phyloP scores from a whole-genome alignment of 2,329 filamentous ascomycete species.

The Aspergillus pseudoglaucus region DNA sequence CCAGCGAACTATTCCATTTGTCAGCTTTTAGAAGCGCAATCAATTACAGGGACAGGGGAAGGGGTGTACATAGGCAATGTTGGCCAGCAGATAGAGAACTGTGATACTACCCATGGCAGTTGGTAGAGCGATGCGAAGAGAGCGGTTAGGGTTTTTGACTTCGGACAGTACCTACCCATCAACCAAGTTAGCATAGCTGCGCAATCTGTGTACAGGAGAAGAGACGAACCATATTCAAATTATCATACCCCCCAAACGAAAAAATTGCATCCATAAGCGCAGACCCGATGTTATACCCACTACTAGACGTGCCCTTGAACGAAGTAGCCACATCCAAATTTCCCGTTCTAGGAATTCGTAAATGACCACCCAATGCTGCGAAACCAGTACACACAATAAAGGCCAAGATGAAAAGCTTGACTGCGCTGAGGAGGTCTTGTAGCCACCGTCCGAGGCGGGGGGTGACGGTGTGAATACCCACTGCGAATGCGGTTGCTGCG shows the following conservation, averaged over 20 bases:
- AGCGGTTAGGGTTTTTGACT: constrained; percentile 49
- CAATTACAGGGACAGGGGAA: background rate
- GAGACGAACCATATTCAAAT: constrained; percentile 10
- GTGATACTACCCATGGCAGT: constrained; percentile 46
- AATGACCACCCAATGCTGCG: constrained; percentile 31
- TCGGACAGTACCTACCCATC: constrained; percentile 42
- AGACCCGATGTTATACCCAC: constrained; percentile 16
- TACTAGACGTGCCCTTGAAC: constrained; percentile 13
- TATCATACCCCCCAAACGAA: constrained; percentile 42
- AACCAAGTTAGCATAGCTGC: too few relatives aligned
- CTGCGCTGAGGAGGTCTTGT: constrained; percentile 40
- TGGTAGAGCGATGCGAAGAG: constrained; percentile 48
- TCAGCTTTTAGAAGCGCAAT: background rate
- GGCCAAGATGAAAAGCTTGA: constrained; percentile 42
- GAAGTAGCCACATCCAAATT: constrained; percentile 32
- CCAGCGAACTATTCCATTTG: constrained; percentile 36
- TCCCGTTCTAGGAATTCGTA: constrained; percentile 31
- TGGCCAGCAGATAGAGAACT: constrained; percentile 48
- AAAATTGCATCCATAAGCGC: constrained; percentile 27
- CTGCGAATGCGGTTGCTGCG: constrained; percentile 25
- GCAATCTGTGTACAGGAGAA: background rate
- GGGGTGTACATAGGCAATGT: constrained; percentile 42
- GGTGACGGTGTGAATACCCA: constrained; percentile 36
- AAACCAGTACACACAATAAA: constrained; percentile 40
- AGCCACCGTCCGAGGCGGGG: constrained; percentile 36